phyloP scores from a whole-genome alignment of 148 eudicot genomes.

The Heliosperma pusillum region DNA sequence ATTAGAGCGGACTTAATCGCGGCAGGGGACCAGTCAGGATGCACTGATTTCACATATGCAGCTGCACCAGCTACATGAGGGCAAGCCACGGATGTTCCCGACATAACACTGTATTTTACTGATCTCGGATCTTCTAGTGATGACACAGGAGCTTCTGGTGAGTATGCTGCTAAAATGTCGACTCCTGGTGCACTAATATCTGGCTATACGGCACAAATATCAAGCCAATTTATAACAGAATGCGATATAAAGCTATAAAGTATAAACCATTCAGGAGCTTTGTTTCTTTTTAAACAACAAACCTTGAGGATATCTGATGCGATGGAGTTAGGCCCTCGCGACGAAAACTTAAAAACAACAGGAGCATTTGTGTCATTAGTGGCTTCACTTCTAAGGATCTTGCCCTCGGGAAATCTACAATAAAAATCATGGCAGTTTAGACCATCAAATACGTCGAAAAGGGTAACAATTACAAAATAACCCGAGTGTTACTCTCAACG shows the following conservation, averaged over 20 bases:
- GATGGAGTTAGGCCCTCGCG: conserved; percentile 34
- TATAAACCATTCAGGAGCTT: background rate
- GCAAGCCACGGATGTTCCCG: conserved; percentile 68
- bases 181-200: conserved; percentile 71
- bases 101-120: conserved; percentile 30
- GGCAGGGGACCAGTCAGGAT: conserved; percentile 68
- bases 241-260: no score
- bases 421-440: background rate
- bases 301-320: conserved; percentile 33
- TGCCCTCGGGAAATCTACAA: conserved; percentile 26
- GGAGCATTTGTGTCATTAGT: conserved; percentile 33
- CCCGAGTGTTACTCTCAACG: no score
- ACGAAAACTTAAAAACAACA: conserved; percentile 29
- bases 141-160: conserved; percentile 28
- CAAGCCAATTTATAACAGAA: background rate
- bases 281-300: no score
- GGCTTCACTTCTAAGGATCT: conserved; percentile 31
- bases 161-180: conserved; percentile 52
- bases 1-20: conserved; percentile 67
- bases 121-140: conserved; percentile 16
- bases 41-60: conserved; percentile 48
- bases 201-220: conserved; percentile 38
- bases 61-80: conserved; percentile 67
- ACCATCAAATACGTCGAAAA: no score
- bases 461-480: no score